These are phyloP conservation scores for Mycena vulgaris DNA, from an alignment of 768 basidiomycete genomes.

Conservation along the genomic window DNA sequence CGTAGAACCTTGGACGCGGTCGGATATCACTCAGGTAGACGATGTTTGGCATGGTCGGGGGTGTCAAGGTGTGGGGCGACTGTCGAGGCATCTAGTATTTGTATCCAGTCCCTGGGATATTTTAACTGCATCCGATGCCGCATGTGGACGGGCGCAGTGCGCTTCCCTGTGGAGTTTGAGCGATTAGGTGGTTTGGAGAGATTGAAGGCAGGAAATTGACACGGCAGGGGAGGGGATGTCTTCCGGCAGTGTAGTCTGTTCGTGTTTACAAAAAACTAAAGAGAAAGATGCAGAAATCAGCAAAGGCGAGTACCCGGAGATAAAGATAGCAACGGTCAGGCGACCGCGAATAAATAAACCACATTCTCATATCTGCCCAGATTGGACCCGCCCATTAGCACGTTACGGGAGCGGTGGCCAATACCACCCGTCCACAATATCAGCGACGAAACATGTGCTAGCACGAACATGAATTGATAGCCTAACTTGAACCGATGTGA, in stretches of 20 bases:
- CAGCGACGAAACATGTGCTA: too few species aligned
- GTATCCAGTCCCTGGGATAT: background rate
- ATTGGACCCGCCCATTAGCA: too few species aligned
- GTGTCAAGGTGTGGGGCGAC: too few species aligned
- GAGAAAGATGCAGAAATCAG: background rate
- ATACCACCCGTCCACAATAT: too few species aligned
- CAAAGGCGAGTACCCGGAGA: background rate
- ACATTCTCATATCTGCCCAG: too few species aligned
- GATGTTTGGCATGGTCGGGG: conserved; percentile 14
- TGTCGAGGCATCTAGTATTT: too few species aligned
- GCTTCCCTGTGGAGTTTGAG: background rate
- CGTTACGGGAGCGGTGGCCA: too few species aligned
- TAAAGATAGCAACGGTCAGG: conserved; percentile 2
- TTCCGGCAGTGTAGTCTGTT: too few species aligned
- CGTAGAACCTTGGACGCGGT: conserved; percentile 9
- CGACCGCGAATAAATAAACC: background rate
- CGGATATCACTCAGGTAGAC: conserved; percentile 19
- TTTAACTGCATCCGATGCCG: background rate
- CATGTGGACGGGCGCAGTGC: background rate
- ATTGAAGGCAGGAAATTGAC: background rate
- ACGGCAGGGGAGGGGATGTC: background rate
- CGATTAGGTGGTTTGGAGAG: background rate
- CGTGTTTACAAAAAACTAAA: background rate
- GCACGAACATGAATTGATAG: too few species aligned
- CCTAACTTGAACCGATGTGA: too few species aligned